phyloP scores from a whole-genome alignment of 1,284 basidiomycete species.

The Cryptococcus maquisensis region DNA sequence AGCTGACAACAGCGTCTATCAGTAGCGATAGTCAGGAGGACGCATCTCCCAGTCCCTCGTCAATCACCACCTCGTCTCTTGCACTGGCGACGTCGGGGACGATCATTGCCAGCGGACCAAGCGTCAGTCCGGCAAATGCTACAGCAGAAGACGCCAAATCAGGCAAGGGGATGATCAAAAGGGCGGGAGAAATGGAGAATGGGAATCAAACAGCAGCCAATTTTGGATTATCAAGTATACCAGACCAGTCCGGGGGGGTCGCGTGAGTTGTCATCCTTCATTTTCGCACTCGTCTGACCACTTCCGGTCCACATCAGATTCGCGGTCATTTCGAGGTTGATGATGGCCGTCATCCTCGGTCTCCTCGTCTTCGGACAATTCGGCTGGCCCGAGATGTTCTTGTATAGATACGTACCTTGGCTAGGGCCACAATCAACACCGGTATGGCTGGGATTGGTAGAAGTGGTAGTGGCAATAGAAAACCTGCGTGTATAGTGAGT shows the following conservation, averaged over 20 bases:
- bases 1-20: background rate
- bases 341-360: conserved; percentile 7
- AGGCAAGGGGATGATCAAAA: background rate
- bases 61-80: background rate
- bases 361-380: conserved; percentile 20
- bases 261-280: conserved; percentile 12
- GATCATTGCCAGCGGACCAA: background rate
- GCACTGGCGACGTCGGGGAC: background rate
- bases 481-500: conserved; percentile 26
- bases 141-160: background rate
- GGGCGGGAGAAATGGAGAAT: background rate
- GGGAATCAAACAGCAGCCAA: conserved; percentile 5
- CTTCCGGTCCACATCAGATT: conserved; percentile 6
- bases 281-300: background rate
- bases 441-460: conserved; percentile 17
- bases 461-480: conserved; percentile 22
- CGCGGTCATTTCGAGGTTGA: conserved; percentile 13
- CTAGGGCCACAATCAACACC: conserved; percentile 34
- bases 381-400: conserved; percentile 26
- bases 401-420: conserved; percentile 22
- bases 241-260: conserved; percentile 24
- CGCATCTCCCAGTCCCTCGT: background rate
- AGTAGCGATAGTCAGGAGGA: background rate
- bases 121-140: background rate
- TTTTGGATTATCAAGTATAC: conserved; percentile 17